Base-by-base conservation (phyloP, 805 yeast genomes). In the Candida fluviatilis region DNA sequence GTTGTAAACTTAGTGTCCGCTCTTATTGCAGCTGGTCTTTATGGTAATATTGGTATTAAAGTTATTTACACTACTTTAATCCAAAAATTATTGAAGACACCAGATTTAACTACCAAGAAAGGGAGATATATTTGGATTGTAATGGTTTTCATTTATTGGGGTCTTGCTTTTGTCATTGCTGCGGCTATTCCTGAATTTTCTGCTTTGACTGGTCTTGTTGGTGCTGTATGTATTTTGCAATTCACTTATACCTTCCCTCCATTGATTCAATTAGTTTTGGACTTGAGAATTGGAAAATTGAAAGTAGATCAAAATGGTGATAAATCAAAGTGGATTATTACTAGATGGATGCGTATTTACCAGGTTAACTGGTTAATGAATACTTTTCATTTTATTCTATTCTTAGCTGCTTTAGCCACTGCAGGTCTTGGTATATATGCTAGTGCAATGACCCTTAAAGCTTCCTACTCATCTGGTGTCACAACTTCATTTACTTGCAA, bases 21-120 rank as follows among this genome's bases (percentile, higher is more conserved):
- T 14, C 48, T 69, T 36, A 54, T 71, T 38, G 76, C 75, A 25
- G 72, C 68, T 26, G 64, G 64, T 12, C 58, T 72, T 40, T 72
- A 68, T 45, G 74, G 73, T 18, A 71, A 72, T 50, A 60, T 72
- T 34, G 74, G 74, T 28, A 52, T 68, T 42, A 72, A 72, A 53
- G 68, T 66, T n/a, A 39, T 62, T 18, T 72, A 70, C 57, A 64
- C 63, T 43, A 62, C 66, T 11, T 55, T 67, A 39, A 41, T 67
- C 24, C 59, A 62, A 17, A 38, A 57, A 7, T 43, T 63, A 13
- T 48, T 64, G 40, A 46, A 50, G 11, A 49, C 54, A 29, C 68
- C 73, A 16, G 41, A 43, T 17, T 53, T 66, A 31, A 52, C 55
- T 29, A 50, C 69, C 23, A 51, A 47, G 32, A 36, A 39, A 29